Evolutionary conservation across 2,329 filamentous ascomycete species (phyloP).

Genomic region (Lasiodiplodia hormozganensis): DNA sequence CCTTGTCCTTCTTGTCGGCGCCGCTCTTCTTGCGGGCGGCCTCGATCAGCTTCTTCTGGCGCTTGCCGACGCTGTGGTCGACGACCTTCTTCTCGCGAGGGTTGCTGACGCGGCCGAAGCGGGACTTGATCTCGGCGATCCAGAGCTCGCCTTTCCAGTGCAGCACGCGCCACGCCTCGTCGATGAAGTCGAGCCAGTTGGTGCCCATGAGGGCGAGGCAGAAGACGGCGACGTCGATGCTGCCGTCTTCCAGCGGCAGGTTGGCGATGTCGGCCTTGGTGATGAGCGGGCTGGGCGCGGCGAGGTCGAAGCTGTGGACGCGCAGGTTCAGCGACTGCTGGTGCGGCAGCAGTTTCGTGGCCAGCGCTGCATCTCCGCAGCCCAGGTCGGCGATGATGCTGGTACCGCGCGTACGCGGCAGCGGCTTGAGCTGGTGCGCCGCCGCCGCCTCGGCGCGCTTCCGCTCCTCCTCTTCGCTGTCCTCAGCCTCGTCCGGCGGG

Average conservation of each 20-base stretch:
- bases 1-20: conserved; percentile 54
- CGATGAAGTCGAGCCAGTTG: conserved; percentile 96
- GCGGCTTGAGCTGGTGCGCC: conserved; percentile 49
- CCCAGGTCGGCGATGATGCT: conserved; percentile 90
- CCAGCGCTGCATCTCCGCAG: conserved; percentile 88
- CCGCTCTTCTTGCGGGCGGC: conserved; percentile 50
- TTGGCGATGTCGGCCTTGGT: conserved; percentile 89
- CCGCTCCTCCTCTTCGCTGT: conserved; percentile 30
- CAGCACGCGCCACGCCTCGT: conserved; percentile 91
- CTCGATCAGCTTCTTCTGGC: conserved; percentile 60
- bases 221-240: conserved; percentile 88
- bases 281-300: conserved; percentile 76
- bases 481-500: not conserved
- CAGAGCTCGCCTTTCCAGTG: conserved; percentile 95
- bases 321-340: conserved; percentile 73
- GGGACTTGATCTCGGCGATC: conserved; percentile 95
- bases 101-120: conserved; percentile 72
- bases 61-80: conserved; percentile 73
- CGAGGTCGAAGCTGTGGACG: conserved; percentile 86
- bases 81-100: conserved; percentile 58
- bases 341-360: conserved; percentile 69
- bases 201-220: conserved; percentile 98
- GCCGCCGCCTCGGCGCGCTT: conserved; percentile 23
- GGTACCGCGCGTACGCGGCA: conserved; percentile 71
- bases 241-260: conserved; percentile 76